Conservation (phyloP, 495 filamentous ascomycete genomes). For the Daldinia vernicosa region DNA sequence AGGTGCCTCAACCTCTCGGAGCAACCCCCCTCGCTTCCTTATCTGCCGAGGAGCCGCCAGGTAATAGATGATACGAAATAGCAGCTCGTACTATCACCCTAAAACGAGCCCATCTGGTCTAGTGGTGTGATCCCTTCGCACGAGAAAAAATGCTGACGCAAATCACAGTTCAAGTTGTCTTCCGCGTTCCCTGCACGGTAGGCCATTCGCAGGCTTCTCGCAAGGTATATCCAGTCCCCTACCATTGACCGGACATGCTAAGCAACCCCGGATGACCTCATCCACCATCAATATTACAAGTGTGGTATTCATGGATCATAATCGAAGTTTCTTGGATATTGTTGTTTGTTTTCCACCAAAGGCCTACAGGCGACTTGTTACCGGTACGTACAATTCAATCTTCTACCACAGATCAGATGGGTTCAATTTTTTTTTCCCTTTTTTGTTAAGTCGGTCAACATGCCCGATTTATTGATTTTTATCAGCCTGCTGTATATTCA, state of each 20-base stretch:
- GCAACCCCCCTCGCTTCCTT: background rate
- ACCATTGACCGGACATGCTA: background rate
- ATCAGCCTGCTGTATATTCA: too few species aligned
- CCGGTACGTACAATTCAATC: background rate
- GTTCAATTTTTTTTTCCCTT: background rate
- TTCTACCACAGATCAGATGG: background rate
- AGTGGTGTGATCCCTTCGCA: slow-evolving; percentile 5
- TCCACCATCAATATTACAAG: background rate
- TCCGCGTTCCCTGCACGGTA: background rate
- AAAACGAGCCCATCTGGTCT: slow-evolving; percentile 8
- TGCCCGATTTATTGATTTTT: background rate
- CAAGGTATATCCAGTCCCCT: slow-evolving; percentile 1
- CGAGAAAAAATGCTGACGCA: slow-evolving; percentile 1
- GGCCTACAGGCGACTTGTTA: background rate
- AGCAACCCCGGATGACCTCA: background rate
- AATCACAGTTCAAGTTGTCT: slow-evolving; percentile 10
- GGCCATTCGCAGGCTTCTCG: slow-evolving; percentile 1
- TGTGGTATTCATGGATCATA: too few species aligned
- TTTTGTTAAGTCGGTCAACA: background rate
- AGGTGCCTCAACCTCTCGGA: background rate
- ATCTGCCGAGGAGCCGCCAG: background rate
- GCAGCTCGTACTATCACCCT: background rate
- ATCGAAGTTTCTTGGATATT: background rate
- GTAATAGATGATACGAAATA: background rate
- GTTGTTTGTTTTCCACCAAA: background rate